These are phyloP conservation scores for Lecanicillium sp. DNA, from an alignment of 2,329 filamentous ascomycete genomes.

Conservation along the genomic window DNA sequence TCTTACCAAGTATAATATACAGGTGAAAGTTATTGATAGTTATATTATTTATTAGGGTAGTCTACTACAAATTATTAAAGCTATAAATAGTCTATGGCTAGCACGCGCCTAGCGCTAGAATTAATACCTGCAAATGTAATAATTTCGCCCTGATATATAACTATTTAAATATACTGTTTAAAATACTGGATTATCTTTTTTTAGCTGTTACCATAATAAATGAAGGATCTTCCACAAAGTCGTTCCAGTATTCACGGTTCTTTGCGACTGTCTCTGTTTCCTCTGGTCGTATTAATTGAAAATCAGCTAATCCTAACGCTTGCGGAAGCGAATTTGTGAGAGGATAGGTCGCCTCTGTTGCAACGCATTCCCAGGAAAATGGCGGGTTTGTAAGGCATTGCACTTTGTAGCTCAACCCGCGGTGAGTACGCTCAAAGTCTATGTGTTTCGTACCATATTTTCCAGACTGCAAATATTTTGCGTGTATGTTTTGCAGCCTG, in stretches of 20 bases:
- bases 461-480: background rate
- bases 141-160: no score
- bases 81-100: no score
- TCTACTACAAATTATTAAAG: no score
- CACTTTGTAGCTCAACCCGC: background rate
- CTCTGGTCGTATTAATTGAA: background rate
- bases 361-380: background rate
- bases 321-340: background rate
- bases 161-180: no score
- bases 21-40: no score
- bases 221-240: background rate
- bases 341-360: background rate
- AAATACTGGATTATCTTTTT: no score
- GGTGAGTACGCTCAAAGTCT: background rate
- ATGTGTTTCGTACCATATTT: background rate
- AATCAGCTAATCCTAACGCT: background rate
- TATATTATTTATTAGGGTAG: no score
- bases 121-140: no score
- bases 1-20: no score
- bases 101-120: no score
- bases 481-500: background rate
- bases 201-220: background rate
- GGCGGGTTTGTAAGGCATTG: background rate
- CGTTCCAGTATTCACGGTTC: background rate
- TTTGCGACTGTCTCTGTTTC: background rate